These are phyloP conservation scores for Pleoardoris graminearum DNA, from an alignment of 2,329 filamentous ascomycete genomes.

Conservation along the genomic window DNA sequence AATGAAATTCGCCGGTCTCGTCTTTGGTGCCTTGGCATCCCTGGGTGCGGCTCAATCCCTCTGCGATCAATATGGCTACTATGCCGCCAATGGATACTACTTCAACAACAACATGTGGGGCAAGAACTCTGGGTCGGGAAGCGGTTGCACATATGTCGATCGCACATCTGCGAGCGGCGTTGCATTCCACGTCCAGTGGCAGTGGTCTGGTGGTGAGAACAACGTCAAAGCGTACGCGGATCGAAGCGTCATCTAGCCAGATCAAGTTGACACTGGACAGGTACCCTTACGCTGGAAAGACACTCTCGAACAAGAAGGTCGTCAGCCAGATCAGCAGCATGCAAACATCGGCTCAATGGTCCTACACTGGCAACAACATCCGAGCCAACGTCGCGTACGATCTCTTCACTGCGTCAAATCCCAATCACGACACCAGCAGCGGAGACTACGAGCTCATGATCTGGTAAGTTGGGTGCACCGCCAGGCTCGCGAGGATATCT, in stretches of 20 bases:
- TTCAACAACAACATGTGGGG: constrained; percentile 34
- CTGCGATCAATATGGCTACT: constrained; percentile 26
- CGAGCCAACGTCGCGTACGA: constrained; percentile 33
- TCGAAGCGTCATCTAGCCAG: too few species aligned
- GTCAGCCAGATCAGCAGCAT: constrained; percentile 25
- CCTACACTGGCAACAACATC: constrained; percentile 22
- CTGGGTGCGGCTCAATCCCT: too few species aligned
- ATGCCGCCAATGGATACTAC: constrained; percentile 25
- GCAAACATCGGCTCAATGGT: constrained; percentile 24
- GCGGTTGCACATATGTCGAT: constrained; percentile 27
- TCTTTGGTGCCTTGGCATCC: too few species aligned
- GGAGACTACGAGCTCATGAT: constrained; percentile 33
- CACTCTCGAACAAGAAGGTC: constrained; percentile 21
- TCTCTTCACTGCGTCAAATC: constrained; percentile 26
- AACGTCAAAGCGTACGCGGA: too few species aligned
- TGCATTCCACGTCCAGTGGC: constrained; percentile 23
- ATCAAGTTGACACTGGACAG: too few species aligned
- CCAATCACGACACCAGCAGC: constrained; percentile 28
- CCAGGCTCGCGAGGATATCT: too few species aligned
- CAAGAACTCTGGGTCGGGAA: constrained; percentile 20
- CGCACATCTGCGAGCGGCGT: constrained; percentile 20
- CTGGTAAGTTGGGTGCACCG: too few species aligned
- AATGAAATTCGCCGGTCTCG: too few species aligned
- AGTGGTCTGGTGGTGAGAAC: constrained; percentile 24
- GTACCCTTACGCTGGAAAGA: constrained; percentile 27